These are phyloP conservation scores for Jatropha multifida DNA, from an alignment of 441 rosid species.

Conservation along the genomic window DNA sequence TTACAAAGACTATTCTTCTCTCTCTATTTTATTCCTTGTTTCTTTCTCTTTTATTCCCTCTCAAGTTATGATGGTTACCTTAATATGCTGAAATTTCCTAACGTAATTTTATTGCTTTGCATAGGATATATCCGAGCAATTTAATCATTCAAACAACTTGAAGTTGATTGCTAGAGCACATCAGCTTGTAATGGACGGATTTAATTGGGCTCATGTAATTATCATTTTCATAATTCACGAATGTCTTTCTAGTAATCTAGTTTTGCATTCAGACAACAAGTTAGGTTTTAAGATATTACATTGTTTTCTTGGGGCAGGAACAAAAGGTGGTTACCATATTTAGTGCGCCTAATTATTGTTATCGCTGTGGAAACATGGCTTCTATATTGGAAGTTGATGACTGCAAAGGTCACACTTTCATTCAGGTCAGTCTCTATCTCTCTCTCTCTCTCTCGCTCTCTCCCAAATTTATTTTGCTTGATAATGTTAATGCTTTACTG, in stretches of 20 bases:
- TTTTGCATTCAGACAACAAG: not conserved
- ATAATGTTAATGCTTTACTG: not conserved
- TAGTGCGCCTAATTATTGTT: conserved; percentile 92
- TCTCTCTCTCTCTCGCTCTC: not conserved
- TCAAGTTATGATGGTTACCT: not conserved
- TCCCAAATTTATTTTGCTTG: not conserved
- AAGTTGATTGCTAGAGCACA: conserved; percentile 94
- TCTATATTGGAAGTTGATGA: conserved; percentile 94
- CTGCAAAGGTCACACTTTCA: conserved; percentile 87
- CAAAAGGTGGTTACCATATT: conserved; percentile 96
- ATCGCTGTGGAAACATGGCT: conserved; percentile 97
- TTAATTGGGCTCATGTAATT: conserved; percentile 91
- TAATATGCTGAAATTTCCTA: not conserved
- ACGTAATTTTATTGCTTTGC: conserved; percentile 7
- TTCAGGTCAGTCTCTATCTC: conserved; percentile 50
- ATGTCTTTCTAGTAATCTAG: not conserved
- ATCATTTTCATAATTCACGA: conserved; percentile 9
- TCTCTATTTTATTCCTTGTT: not conserved
- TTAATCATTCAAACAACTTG: conserved; percentile 79
- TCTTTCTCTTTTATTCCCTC: not conserved
- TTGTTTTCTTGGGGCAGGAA: conserved; percentile 47
- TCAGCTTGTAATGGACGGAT: conserved; percentile 96
- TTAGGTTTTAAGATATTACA: conserved; percentile 5
- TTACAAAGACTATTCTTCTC: not conserved
- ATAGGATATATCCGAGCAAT: conserved; percentile 95